Base-by-base conservation (phyloP, 306 rosid genomes). In the Rosa persica region DNA sequence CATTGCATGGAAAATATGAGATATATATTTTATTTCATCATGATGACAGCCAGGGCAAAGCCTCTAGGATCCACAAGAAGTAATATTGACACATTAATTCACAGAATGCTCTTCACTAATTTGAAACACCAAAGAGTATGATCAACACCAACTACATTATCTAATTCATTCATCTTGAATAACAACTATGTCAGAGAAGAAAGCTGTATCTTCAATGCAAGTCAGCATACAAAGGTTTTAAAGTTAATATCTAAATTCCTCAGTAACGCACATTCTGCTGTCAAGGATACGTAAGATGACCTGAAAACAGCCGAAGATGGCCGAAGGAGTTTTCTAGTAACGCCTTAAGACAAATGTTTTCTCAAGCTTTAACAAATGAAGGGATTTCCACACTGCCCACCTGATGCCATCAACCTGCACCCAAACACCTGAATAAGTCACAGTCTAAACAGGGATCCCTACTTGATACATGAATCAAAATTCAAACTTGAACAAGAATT, bases 391-490 rank as follows among this genome's bases (percentile, higher is more conserved):
- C 58, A 44, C 44, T 30, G 38, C 76, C 57, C 75, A 43, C 62
- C 46, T 43, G 72, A 72, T 51, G 43, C 64, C 48, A 64, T 64
- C 68, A 49, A 69, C 64, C 61, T 73, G 68, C 61, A 77, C 12
- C 80, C 78, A 73, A 75, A 61, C 73, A 51, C 74, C 85, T 58
- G 54, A 79, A 67, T 72, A 75, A 48, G 61, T 54, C 49, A 62
- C 74, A 48, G 62, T 27, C 62, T 5, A 66, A 54, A 65, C 44
- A 75, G 5, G 39, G 8, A 54, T 47, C 61, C 70, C 36, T 13
- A 72, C 9, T 43, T 40, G 20, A 27, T 40, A 25, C 71, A 36
- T 36, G 19, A 52, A 34, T 49, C 48, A 72, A 72, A 20, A 19
- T 19, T 51, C 23, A 61, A 36, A 47, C 16, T 61, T 20, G 43